A percentile compares a stretch with the other conserved stretches of the same genome.
Evolutionary conservation across 208 protist genomes (phyloP).

Genomic region (Wallacemonas sp.): DNA sequence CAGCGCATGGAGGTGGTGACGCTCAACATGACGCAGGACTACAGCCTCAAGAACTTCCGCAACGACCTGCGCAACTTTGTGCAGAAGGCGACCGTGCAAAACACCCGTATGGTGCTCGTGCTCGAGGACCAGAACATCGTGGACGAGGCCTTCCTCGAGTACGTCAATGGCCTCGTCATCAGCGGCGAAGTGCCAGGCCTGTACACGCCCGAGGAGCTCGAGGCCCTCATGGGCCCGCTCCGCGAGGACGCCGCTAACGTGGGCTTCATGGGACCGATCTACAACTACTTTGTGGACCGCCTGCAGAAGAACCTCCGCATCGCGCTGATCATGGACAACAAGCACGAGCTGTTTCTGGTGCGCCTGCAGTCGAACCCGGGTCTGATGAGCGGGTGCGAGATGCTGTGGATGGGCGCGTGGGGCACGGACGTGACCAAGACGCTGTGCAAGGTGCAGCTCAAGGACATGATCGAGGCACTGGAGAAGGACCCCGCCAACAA

Average conservation of each 20-base stretch:
- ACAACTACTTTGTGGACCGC: slow-evolving; percentile 85
- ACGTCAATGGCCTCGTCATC: slow-evolving; percentile 94
- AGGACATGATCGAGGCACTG: slow-evolving; percentile 68
- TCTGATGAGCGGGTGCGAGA: slow-evolving; percentile 91
- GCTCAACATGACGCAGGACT: slow-evolving; percentile 92
- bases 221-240: slow-evolving; percentile 91
- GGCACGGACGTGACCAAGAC: slow-evolving; percentile 75
- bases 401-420: slow-evolving; percentile 96
- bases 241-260: slow-evolving; percentile 87
- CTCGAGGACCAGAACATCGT: slow-evolving; percentile 97
- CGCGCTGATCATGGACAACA: slow-evolving; percentile 93
- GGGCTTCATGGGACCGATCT: slow-evolving; percentile 83
- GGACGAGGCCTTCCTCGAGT: slow-evolving; percentile 96
- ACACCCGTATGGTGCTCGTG: slow-evolving; percentile 94
- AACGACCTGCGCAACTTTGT: slow-evolving; percentile 82
- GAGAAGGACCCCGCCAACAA: slow-evolving; percentile 68
- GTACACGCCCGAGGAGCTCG: slow-evolving; percentile 96
- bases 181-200: slow-evolving; percentile 95
- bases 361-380: slow-evolving; percentile 95
- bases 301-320: slow-evolving; percentile 94
- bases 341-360: slow-evolving; percentile 84
- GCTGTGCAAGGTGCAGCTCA: slow-evolving; percentile 84
- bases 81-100: slow-evolving; percentile 76
- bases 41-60: slow-evolving; percentile 89
- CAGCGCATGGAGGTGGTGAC: slow-evolving; percentile 84